Evolutionary conservation across 768 basidiomycete genomes (phyloP), one percentile per base, ranked within the genome.

Genomic region (Pholiota molesta): DNA sequence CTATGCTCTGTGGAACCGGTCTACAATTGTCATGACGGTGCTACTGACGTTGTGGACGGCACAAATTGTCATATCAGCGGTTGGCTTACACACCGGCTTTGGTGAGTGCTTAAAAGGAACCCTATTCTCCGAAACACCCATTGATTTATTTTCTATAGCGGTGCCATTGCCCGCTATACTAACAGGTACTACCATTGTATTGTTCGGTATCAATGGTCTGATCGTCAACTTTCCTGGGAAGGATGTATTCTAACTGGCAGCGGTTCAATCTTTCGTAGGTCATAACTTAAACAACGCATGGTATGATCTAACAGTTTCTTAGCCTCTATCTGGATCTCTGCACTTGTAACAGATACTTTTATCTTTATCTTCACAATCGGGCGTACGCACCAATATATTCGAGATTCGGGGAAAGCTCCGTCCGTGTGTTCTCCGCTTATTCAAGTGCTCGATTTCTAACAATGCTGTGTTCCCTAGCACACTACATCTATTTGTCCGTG

Each of bases 1-100:
- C 13, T 74, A 67, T 62, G 74, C 74, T 4, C 61, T 75, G 8
- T 75, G 73, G 52, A 64, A 65, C 13, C 67, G 70, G 13, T 68
- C 61, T 28, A 17, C 52, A 9, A 49, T 16, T 23, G 44, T 75
- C n/a, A 42, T 73, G 13, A 29, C 23, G 7, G 59, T 69, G 37
- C 53, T 75, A 29, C 45, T 71, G 35, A 26, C 64, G 1, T 54
- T 75, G 8, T 73, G 69, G 73, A 37, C 62, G 0, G 60, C 33
- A 1, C 74, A 75, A 59, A 70, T 75, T 31, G 52, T 62, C 7
- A 49, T 73, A 4, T 70, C 73, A 11, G 60, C 66, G 13, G 35
- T 69, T 17, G 72, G 72, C 14, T 40, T 75, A 3, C 29, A 49
- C 7, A 66, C 62, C 11, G 74, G 74, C 8, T 73, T 69, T 59